Evolutionary conservation across 1,139 yeast genomes (phyloP).

Genomic region (Saccharomyces hybrid): DNA sequence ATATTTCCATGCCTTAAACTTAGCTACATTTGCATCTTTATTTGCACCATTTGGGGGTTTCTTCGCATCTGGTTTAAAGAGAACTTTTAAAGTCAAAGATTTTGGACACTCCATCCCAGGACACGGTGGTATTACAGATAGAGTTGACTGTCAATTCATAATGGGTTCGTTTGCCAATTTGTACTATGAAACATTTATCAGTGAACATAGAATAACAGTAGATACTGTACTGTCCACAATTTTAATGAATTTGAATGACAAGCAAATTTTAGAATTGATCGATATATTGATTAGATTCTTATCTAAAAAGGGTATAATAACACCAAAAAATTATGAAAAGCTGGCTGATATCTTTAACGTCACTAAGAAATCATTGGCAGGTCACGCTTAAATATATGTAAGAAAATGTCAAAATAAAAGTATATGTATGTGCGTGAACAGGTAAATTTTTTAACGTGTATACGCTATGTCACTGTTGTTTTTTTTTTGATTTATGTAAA

Average conservation of each 20-base stretch:
- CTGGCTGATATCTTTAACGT: slow-evolving; percentile 19
- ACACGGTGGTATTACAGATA: slow-evolving; percentile 96
- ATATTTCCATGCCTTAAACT: slow-evolving; percentile 75
- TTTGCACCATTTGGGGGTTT: slow-evolving; percentile 99
- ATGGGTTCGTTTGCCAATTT: slow-evolving; percentile 95
- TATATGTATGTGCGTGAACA: not conserved
- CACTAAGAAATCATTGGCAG: slow-evolving; percentile 7
- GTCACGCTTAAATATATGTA: not conserved
- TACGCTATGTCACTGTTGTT: not conserved
- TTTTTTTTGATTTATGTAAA: not conserved
- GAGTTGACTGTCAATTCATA: slow-evolving; percentile 95
- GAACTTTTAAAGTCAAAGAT: slow-evolving; percentile 93
- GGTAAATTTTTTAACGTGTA: not conserved
- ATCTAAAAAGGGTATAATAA: slow-evolving; percentile 45
- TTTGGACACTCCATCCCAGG: slow-evolving; percentile 94
- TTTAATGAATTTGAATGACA: slow-evolving; percentile 59
- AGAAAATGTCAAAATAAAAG: not conserved
- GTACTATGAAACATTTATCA: slow-evolving; percentile 86
- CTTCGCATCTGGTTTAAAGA: slow-evolving; percentile 91
- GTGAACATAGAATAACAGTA: slow-evolving; percentile 62
- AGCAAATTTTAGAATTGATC: slow-evolving; percentile 59
- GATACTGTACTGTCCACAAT: slow-evolving; percentile 71
- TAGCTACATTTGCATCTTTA: slow-evolving; percentile 92
- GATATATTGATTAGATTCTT: slow-evolving; percentile 57
- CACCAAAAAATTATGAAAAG: slow-evolving; percentile 31